These are phyloP conservation scores for Trichothecium roseum DNA, from an alignment of 2,329 filamentous ascomycete genomes.

Conservation along the genomic window DNA sequence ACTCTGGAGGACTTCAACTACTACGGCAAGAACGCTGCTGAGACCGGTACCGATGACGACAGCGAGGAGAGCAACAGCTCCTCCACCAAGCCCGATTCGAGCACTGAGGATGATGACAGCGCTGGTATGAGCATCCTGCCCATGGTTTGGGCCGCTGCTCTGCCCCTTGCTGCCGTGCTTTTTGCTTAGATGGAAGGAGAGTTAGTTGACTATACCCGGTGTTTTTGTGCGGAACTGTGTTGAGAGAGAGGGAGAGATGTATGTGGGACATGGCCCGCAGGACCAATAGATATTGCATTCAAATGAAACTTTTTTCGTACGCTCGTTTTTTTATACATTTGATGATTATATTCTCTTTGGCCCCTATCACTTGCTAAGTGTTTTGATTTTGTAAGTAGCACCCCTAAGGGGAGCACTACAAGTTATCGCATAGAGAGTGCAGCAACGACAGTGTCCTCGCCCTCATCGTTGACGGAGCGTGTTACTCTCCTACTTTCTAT, in stretches of 20 bases:
- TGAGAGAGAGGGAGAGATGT: neutral
- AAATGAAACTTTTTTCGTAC: neutral
- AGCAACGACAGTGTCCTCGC: no score
- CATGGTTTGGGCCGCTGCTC: constrained; percentile 19
- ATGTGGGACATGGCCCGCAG: neutral
- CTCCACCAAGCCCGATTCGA: neutral
- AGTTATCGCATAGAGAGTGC: no score
- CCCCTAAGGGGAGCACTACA: no score
- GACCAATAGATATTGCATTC: constrained; percentile 1
- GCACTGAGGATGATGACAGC: constrained; percentile 13
- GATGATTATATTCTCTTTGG: neutral
- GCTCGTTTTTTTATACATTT: neutral
- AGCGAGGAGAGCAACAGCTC: constrained; percentile 1
- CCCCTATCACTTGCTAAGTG: no score
- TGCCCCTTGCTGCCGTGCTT: constrained; percentile 23
- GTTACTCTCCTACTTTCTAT: no score
- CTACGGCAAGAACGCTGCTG: constrained; percentile 29
- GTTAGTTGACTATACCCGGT: neutral
- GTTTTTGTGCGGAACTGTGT: neutral
- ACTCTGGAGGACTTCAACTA: constrained; percentile 35
- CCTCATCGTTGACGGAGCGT: no score
- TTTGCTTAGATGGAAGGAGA: constrained; percentile 15
- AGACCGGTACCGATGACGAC: constrained; percentile 15
- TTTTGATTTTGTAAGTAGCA: no score
- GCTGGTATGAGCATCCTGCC: constrained; percentile 18